These are phyloP conservation scores for Calonectria pauciramosa DNA, from an alignment of 2,329 filamentous ascomycete species.

Conservation along the genomic window DNA sequence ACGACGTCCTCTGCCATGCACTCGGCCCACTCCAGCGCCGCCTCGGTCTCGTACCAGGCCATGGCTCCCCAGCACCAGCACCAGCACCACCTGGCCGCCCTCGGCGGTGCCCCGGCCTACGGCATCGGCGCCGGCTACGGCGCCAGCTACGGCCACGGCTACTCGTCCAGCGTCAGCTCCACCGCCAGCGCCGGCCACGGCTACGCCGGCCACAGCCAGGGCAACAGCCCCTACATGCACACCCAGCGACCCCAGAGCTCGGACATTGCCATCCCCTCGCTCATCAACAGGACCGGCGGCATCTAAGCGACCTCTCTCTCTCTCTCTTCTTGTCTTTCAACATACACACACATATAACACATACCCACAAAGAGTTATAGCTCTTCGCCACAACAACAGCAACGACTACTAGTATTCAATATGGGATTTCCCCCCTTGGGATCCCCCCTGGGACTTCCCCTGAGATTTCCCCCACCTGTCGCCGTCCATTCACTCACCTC, in stretches of 20 bases:
- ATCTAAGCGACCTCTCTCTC: slow-evolving; percentile 16
- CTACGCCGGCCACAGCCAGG: slow-evolving; percentile 50
- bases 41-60: slow-evolving; percentile 53
- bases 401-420: not conserved
- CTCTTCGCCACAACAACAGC: not conserved
- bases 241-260: slow-evolving; percentile 66
- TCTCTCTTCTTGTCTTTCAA: not conserved
- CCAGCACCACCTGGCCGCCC: slow-evolving; percentile 37
- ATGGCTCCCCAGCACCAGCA: slow-evolving; percentile 20
- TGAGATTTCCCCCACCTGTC: slow-evolving; percentile 18
- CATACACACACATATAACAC: not conserved
- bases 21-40: slow-evolving; percentile 47
- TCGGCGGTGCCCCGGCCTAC: slow-evolving; percentile 37
- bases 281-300: slow-evolving; percentile 66
- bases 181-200: slow-evolving; percentile 55
- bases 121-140: slow-evolving; percentile 40
- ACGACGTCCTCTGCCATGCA: slow-evolving; percentile 60
- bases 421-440: not conserved
- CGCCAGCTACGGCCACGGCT: slow-evolving; percentile 55
- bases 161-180: slow-evolving; percentile 69
- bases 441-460: too few relatives aligned
- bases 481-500: slow-evolving; percentile 41
- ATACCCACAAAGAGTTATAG: not conserved
- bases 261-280: slow-evolving; percentile 73
- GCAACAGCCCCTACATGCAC: slow-evolving; percentile 62